Evolutionary conservation across 176 grass and related monocot genomes (phyloP).

Genomic region (Sorghum bicolor): DNA sequence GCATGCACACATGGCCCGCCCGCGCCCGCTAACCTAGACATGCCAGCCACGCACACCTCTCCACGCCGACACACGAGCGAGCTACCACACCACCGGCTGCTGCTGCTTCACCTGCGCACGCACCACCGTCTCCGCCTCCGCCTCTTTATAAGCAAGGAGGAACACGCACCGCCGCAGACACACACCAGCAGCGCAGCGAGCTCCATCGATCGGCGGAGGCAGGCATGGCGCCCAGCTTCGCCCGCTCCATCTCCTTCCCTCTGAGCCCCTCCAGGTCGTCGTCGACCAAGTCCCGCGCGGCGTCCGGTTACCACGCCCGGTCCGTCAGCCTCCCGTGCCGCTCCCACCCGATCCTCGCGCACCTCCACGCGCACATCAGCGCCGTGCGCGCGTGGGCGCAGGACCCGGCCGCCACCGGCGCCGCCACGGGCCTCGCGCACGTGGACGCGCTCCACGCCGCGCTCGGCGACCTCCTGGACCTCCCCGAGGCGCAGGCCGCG

Average conservation of each 20-base stretch:
- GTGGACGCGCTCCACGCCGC: slow-evolving; percentile 53
- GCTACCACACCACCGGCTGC: not conserved
- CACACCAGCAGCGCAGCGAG: not conserved
- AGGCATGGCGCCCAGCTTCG: slow-evolving; percentile 53
- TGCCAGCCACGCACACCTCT: not conserved
- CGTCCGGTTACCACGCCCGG: slow-evolving; percentile 25
- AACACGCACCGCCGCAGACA: not conserved
- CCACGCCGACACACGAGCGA: not conserved
- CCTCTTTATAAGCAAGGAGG: not conserved
- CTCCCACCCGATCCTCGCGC: slow-evolving; percentile 54
- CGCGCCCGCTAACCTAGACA: not conserved
- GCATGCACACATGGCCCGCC: not conserved
- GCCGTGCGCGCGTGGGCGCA: slow-evolving; percentile 48
- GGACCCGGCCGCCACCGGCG: not conserved
- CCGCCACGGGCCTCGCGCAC: slow-evolving; percentile 32
- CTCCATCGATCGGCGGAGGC: not conserved
- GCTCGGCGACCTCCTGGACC: slow-evolving; percentile 44
- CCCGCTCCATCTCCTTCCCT: slow-evolving; percentile 67
- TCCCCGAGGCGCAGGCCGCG: slow-evolving; percentile 44
- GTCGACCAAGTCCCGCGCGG: not conserved
- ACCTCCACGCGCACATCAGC: slow-evolving; percentile 58
- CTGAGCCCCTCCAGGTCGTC: slow-evolving; percentile 43
- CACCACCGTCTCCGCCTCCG: not conserved
- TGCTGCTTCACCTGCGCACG: too few relatives aligned
- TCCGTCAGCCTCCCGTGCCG: slow-evolving; percentile 63